phyloP scores from a whole-genome alignment of 225 moss, liverwort and hornwort genomes.

The Sphagnum contortum region DNA sequence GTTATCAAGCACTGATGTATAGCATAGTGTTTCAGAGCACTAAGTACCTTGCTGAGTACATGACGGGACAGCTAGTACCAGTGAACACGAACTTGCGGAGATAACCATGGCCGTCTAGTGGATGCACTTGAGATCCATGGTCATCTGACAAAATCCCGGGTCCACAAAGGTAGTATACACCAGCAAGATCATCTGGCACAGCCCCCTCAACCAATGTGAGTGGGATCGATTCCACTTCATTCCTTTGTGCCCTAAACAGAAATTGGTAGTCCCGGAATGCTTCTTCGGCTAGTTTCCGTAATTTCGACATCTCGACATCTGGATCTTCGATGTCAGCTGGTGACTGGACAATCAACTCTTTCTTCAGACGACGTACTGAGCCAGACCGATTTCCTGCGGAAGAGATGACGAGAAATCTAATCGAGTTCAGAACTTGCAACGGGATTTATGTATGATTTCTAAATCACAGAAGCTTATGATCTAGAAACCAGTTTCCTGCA shows the following conservation, averaged over 20 bases:
- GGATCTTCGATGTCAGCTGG: too few species aligned
- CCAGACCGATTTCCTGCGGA: too few species aligned
- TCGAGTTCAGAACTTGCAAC: too few species aligned
- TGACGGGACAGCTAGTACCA: constrained; percentile 3
- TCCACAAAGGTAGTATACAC: constrained; percentile 24
- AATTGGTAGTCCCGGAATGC: constrained; percentile 38
- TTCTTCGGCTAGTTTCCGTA: not conserved
- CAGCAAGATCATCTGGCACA: constrained; percentile 14
- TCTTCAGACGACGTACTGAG: too few species aligned
- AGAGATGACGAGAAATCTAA: too few species aligned
- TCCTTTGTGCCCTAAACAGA: constrained; percentile 19
- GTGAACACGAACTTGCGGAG: constrained; percentile 24
- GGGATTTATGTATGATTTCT: too few species aligned
- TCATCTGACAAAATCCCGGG: constrained; percentile 24
- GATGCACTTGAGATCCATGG: constrained; percentile 27
- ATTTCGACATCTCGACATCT: too few species aligned
- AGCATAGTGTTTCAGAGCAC: not conserved
- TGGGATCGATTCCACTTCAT: constrained; percentile 21
- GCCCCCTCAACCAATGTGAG: constrained; percentile 20
- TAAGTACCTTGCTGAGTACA: constrained; percentile 14
- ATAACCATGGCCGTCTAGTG: constrained; percentile 34
- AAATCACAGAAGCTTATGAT: too few species aligned
- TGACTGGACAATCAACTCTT: too few species aligned
- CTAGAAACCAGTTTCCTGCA: too few species aligned
- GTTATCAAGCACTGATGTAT: not conserved